Conservation (phyloP, 1,284 basidiomycete genomes). For the Moesziomyces globuligerus region DNA sequence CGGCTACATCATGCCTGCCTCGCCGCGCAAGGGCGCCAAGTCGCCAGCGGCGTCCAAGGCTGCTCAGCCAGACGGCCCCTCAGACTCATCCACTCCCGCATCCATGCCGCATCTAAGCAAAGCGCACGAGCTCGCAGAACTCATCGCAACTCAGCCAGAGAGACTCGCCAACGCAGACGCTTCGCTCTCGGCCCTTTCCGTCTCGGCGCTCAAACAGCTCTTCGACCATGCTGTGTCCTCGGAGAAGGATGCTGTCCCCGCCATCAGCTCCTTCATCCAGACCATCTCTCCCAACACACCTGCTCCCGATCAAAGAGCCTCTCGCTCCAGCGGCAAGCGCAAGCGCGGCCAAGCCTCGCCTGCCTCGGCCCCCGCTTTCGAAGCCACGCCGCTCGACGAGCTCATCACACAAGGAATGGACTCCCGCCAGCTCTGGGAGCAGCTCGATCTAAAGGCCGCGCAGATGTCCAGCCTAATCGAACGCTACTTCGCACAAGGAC, state of each 20-base stretch:
- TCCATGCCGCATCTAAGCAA: slow-evolving; percentile 23
- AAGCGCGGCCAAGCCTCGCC: slow-evolving; percentile 50
- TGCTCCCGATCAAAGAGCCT: slow-evolving; percentile 20
- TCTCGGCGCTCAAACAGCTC: slow-evolving; percentile 38
- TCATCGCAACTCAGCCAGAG: slow-evolving; percentile 43
- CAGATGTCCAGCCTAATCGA: slow-evolving; percentile 53
- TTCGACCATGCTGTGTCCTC: slow-evolving; percentile 67
- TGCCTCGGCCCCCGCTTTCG: slow-evolving; percentile 69
- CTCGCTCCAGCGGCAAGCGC: slow-evolving; percentile 45
- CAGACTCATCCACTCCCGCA: not conserved
- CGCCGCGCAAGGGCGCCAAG: slow-evolving; percentile 20
- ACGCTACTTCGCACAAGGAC: slow-evolving; percentile 65
- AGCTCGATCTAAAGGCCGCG: slow-evolving; percentile 59
- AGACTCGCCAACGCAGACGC: slow-evolving; percentile 30
- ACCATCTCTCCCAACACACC: slow-evolving; percentile 72
- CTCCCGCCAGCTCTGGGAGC: slow-evolving; percentile 90
- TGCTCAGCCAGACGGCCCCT: not conserved
- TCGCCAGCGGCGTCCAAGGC: slow-evolving; percentile 1
- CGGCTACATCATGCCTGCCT: slow-evolving; percentile 16
- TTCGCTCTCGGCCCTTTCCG: slow-evolving; percentile 23
- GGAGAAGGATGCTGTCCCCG: slow-evolving; percentile 75
- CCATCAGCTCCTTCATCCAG: slow-evolving; percentile 76
- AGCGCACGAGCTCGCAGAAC: slow-evolving; percentile 36
- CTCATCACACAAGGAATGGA: slow-evolving; percentile 86
- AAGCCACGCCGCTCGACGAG: slow-evolving; percentile 78